phyloP scores from a whole-genome alignment of 2,329 filamentous ascomycete genomes.

The Curvularia lunata region DNA sequence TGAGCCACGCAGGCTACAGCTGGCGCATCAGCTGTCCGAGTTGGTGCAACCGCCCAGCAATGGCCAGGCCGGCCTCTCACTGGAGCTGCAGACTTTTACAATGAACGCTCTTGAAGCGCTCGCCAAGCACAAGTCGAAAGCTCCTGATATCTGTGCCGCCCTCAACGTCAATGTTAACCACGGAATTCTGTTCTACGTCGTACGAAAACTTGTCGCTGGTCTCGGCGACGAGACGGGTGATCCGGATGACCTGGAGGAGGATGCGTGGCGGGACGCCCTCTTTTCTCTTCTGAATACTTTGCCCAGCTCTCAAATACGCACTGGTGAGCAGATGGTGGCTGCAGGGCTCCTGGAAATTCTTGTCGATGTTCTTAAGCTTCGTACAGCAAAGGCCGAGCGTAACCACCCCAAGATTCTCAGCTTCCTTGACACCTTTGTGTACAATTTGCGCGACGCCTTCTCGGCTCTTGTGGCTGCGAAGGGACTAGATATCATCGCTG shows the following conservation, averaged over 20 bases:
- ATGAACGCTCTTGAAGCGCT: conserved; percentile 85
- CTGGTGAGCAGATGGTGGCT: conserved; percentile 82
- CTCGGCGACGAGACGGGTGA: conserved; percentile 62
- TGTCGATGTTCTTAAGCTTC: conserved; percentile 83
- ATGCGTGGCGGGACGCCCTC: conserved; percentile 88
- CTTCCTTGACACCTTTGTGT: conserved; percentile 88
- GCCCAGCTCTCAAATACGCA: conserved; percentile 71
- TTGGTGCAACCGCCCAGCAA: conserved; percentile 83
- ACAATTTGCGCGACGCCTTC: conserved; percentile 84
- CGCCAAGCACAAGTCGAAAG: conserved; percentile 76
- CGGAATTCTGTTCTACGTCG: conserved; percentile 89
- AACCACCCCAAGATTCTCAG: conserved; percentile 83
- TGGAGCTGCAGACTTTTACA: conserved; percentile 81
- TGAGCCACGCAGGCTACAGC: conserved; percentile 84
- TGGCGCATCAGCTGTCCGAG: conserved; percentile 91
- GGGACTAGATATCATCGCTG: conserved; percentile 89
- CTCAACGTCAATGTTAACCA: conserved; percentile 96
- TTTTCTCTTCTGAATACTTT: conserved; percentile 88
- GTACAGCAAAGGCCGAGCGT: conserved; percentile 80
- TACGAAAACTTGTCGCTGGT: conserved; percentile 86
- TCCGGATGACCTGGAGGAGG: conserved; percentile 69
- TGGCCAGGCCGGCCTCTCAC: conserved; percentile 70
- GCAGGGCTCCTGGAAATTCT: conserved; percentile 90
- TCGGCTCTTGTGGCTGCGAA: conserved; percentile 79
- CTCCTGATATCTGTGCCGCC: conserved; percentile 84